A percentile compares a stretch with the other conserved stretches of the same genome.
phyloP scores from a whole-genome alignment of 2,329 filamentous ascomycete genomes.

The Elsinoe fawcettii region DNA sequence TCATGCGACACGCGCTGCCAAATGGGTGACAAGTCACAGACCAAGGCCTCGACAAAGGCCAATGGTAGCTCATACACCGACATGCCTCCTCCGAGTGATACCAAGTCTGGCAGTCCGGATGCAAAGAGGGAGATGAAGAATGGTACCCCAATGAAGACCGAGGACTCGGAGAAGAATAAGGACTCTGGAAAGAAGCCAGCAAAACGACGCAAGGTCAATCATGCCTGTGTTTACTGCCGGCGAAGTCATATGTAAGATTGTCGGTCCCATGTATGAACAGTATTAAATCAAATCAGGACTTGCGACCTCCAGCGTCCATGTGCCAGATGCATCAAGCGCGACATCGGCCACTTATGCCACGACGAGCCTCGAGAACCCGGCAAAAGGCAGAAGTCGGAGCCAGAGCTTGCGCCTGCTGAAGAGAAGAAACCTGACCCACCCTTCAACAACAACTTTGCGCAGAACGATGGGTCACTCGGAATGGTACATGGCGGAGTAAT shows the following conservation, averaged over 20 bases:
- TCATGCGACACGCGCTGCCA: constrained; percentile 13
- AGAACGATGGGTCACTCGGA: constrained; percentile 3
- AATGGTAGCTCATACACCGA: constrained; percentile 2
- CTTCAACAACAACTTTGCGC: neutral
- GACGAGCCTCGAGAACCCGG: constrained; percentile 87
- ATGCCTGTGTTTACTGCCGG: constrained; percentile 48
- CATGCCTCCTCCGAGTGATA: constrained; percentile 1
- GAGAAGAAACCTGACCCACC: constrained; percentile 20
- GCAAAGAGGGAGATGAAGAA: constrained; percentile 4
- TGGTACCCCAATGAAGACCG: neutral
- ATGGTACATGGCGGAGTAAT: constrained; percentile 13
- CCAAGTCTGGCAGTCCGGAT: neutral
- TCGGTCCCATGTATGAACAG: neutral
- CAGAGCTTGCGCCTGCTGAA: constrained; percentile 32
- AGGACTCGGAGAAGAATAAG: constrained; percentile 13
- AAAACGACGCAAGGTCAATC: constrained; percentile 49
- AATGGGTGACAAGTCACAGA: constrained; percentile 9
- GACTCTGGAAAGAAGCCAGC: constrained; percentile 14
- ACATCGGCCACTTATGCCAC: constrained; percentile 96
- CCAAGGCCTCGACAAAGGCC: neutral
- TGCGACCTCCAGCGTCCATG: constrained; percentile 73
- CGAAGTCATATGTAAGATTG: constrained; percentile 42
- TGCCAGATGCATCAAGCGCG: constrained; percentile 94
- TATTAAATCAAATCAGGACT: constrained; percentile 25
- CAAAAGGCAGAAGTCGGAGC: constrained; percentile 65